Conservation (phyloP, 2,329 filamentous ascomycete genomes). For the Xylaria sp. region DNA sequence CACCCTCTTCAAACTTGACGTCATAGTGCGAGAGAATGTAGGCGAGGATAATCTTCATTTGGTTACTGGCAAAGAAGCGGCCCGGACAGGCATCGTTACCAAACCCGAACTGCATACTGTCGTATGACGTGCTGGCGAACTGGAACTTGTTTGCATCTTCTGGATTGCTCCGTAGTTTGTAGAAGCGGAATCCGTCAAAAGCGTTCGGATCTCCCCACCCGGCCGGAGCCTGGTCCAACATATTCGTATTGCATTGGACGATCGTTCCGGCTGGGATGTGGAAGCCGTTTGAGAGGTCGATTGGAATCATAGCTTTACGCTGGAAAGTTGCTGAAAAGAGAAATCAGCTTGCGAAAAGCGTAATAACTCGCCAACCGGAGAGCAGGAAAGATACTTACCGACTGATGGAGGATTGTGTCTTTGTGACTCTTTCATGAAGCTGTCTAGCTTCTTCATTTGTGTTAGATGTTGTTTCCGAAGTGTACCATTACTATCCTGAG, state of each 20-base stretch:
- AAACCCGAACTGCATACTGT: conserved; percentile 53
- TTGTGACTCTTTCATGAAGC: conserved; percentile 55
- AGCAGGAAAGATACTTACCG: conserved; percentile 38
- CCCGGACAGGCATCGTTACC: conserved; percentile 56
- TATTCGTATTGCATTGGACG: conserved; percentile 46
- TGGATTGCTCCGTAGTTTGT: conserved; percentile 42
- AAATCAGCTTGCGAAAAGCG: conserved; percentile 13
- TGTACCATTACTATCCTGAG: conserved; percentile 42
- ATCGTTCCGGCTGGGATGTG: conserved; percentile 47
- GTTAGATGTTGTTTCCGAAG: conserved; percentile 47
- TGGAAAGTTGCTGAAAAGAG: conserved; percentile 44
- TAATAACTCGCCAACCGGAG: too few species aligned
- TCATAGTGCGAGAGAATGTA: conserved; percentile 46
- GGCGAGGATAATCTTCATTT: conserved; percentile 52
- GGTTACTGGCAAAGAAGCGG: conserved; percentile 54
- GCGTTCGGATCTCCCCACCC: conserved; percentile 45
- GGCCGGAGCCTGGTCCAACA: conserved; percentile 44
- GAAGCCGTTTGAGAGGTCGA: conserved; percentile 51
- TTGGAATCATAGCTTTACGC: conserved; percentile 46
- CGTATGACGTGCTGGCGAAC: conserved; percentile 50
- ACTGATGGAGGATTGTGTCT: conserved; percentile 48
- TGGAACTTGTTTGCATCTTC: conserved; percentile 47
- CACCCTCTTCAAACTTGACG: conserved; percentile 42
- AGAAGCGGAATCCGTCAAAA: conserved; percentile 48
- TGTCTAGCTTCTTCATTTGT: conserved; percentile 52